A percentile compares a stretch with the other conserved stretches of the same genome.
phyloP scores from a whole-genome alignment of 257 asterid species.

The Solanum piurae region DNA sequence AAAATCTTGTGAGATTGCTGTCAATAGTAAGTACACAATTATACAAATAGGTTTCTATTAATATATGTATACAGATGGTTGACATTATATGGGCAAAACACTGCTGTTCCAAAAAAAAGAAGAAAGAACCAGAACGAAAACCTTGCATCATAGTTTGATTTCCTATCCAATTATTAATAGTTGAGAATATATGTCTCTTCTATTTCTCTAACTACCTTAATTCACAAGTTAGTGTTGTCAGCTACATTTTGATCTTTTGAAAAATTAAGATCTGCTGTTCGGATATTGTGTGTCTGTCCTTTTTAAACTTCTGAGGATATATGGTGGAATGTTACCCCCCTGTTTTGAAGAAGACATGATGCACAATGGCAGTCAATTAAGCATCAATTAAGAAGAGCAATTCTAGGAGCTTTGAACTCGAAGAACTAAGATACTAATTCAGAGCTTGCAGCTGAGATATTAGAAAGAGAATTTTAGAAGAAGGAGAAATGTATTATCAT shows the following conservation, averaged over 20 bases:
- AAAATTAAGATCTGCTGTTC: not conserved
- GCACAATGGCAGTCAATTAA: too few species aligned
- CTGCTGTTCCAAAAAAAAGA: not conserved
- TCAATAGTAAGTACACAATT: not conserved
- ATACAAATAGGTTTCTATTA: not conserved
- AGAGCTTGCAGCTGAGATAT: too few species aligned
- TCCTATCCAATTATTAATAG: not conserved
- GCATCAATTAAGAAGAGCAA: too few species aligned
- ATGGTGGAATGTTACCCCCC: not conserved
- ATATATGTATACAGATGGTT: not conserved
- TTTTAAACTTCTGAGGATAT: not conserved
- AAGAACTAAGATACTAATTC: too few species aligned
- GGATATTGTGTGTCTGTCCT: not conserved
- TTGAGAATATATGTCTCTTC: not conserved
- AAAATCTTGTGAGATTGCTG: not conserved
- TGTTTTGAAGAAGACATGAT: not conserved
- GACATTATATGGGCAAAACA: not conserved
- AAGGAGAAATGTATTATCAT: too few species aligned
- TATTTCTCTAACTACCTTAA: not conserved
- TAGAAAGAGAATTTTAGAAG: too few species aligned
- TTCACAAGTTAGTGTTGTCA: not conserved
- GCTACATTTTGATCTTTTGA: not conserved
- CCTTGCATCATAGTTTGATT: not conserved
- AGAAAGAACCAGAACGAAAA: not conserved
- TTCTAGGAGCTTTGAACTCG: too few species aligned